These are phyloP conservation scores for Cladochytrium replicatum DNA, from an alignment of 192 early-diverging fungal species.

Conservation along the genomic window DNA sequence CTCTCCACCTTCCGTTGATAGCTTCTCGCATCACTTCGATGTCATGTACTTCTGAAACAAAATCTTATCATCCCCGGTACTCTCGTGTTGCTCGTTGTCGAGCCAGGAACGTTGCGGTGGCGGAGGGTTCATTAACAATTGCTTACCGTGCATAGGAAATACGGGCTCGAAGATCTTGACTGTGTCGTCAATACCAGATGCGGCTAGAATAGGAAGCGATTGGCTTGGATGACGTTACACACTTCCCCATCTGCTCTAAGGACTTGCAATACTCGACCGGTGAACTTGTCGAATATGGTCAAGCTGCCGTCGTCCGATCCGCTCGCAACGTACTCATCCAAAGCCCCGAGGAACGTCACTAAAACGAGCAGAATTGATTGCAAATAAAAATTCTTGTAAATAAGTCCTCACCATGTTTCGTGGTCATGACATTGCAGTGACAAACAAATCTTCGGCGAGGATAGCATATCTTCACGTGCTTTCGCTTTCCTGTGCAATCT, in stretches of 20 bases:
- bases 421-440: conserved; percentile 29
- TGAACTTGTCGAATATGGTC: conserved; percentile 56
- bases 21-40: no score
- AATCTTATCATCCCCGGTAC: no score
- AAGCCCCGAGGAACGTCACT: conserved; percentile 45
- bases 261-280: conserved; percentile 49
- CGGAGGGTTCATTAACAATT: no score
- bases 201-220: conserved; percentile 37
- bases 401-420: conserved; percentile 24
- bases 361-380: background rate
- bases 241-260: conserved; percentile 53
- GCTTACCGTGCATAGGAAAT: no score
- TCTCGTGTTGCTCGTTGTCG: no score
- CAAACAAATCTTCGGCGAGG: conserved; percentile 11
- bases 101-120: no score
- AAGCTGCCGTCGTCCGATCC: conserved; percentile 68
- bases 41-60: no score
- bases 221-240: conserved; percentile 51
- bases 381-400: conserved; percentile 5
- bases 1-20: no score
- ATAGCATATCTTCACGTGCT: no score
- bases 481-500: no score
- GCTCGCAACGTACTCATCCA: conserved; percentile 59
- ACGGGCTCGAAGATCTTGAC: conserved; percentile 50
- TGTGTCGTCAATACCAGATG: conserved; percentile 68